Evolutionary conservation across 2,329 filamentous ascomycete species (phyloP).

Genomic region (Talaromyces sp.): DNA sequence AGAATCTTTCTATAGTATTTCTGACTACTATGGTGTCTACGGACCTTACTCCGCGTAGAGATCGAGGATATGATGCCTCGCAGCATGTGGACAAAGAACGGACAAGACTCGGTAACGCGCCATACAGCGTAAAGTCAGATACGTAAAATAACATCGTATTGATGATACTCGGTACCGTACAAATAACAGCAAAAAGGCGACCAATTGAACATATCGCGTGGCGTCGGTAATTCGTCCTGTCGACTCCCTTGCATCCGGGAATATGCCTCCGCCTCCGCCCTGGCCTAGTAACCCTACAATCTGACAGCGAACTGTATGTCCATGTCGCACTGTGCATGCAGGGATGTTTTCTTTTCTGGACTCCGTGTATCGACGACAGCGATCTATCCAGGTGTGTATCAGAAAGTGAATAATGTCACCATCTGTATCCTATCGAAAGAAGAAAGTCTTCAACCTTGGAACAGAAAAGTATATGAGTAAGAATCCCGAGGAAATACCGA

Average conservation of each 20-base stretch:
- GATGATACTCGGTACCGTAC: background rate
- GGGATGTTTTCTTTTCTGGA: background rate
- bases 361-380: background rate
- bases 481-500: slow-evolving; percentile 4
- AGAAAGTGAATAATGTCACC: background rate
- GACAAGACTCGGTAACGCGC: background rate
- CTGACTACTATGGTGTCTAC: background rate
- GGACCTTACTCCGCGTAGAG: background rate
- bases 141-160: background rate
- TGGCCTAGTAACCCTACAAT: background rate
- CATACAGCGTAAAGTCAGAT: background rate
- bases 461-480: background rate
- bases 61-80: background rate
- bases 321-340: background rate
- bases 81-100: background rate
- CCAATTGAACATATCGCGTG: slow-evolving; percentile 7
- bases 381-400: background rate
- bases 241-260: slow-evolving; percentile 13
- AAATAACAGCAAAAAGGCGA: background rate
- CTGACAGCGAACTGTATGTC: background rate
- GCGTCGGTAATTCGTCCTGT: slow-evolving; percentile 6
- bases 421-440: background rate
- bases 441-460: background rate
- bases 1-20: background rate
- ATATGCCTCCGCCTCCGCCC: slow-evolving; percentile 9